Evolutionary conservation across 2,329 filamentous ascomycete genomes (phyloP).

Genomic region (Clonostachys rhizophaga): DNA sequence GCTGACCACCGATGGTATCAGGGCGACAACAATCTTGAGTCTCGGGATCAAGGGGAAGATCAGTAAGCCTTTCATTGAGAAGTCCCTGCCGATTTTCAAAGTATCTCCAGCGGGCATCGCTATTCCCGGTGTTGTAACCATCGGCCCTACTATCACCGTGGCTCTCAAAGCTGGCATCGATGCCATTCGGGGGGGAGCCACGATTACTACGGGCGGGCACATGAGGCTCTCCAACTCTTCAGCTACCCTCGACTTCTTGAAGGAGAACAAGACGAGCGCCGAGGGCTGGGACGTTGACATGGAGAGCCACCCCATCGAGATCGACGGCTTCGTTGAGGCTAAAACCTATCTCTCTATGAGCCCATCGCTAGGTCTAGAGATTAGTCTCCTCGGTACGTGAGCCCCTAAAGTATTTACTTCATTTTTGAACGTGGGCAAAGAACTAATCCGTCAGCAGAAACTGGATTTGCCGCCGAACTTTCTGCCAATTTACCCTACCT

Average conservation of each 20-base stretch:
- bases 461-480: not conserved
- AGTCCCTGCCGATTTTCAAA: not conserved
- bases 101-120: not conserved
- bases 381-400: not conserved
- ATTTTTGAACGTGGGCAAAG: too few species aligned
- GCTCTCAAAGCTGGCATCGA: not conserved
- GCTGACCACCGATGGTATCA: not conserved
- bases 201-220: not conserved
- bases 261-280: not conserved
- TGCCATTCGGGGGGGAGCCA: not conserved
- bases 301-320: not conserved
- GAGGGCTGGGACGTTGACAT: not conserved
- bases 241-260: not conserved
- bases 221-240: not conserved
- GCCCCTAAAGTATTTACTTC: not conserved
- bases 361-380: not conserved
- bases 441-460: not conserved
- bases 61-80: not conserved
- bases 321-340: not conserved
- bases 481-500: not conserved
- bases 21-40: not conserved
- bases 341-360: not conserved
- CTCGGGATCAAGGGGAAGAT: not conserved
- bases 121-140: not conserved
- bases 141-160: not conserved